Percentiles rank a stretch among this genome's conserved stretches.
These are phyloP conservation scores for Cercospora nicotianae DNA, from an alignment of 2,329 filamentous ascomycete genomes.

Conservation along the genomic window DNA sequence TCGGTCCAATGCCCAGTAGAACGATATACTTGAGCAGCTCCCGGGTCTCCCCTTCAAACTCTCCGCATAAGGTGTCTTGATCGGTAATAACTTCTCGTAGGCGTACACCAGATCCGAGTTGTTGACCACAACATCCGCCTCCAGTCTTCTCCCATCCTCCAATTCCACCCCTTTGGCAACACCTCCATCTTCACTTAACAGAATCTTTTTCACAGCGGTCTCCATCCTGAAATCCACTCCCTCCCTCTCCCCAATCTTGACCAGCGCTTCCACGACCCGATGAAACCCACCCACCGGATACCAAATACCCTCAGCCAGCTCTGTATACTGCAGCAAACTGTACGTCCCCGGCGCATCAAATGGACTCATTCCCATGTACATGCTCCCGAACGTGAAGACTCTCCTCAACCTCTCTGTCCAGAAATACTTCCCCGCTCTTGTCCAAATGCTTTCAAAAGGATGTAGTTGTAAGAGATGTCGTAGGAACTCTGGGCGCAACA, in stretches of 20 bases:
- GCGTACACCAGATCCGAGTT: constrained; percentile 75
- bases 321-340: constrained; percentile 71
- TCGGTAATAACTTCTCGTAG: constrained; percentile 67
- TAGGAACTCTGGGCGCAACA: constrained; percentile 61
- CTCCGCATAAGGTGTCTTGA: constrained; percentile 42
- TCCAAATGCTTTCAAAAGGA: constrained; percentile 70
- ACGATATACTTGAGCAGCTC: constrained; percentile 72
- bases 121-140: constrained; percentile 66
- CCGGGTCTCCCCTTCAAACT: constrained; percentile 53
- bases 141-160: constrained; percentile 57
- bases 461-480: constrained; percentile 61
- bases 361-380: constrained; percentile 82
- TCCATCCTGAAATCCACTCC: constrained; percentile 65
- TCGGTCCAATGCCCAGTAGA: constrained; percentile 69
- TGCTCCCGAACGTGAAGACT: constrained; percentile 75
- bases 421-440: constrained; percentile 66
- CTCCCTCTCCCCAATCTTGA: constrained; percentile 60
- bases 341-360: constrained; percentile 76
- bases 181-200: constrained; percentile 54
- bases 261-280: constrained; percentile 60
- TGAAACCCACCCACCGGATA: constrained; percentile 73
- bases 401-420: constrained; percentile 66
- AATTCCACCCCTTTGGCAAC: constrained; percentile 61
- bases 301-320: constrained; percentile 74
- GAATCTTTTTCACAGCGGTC: constrained; percentile 58